Evolutionary conservation across 1,139 yeast genomes (phyloP).

Genomic region (Sugiyamaella novakii): DNA sequence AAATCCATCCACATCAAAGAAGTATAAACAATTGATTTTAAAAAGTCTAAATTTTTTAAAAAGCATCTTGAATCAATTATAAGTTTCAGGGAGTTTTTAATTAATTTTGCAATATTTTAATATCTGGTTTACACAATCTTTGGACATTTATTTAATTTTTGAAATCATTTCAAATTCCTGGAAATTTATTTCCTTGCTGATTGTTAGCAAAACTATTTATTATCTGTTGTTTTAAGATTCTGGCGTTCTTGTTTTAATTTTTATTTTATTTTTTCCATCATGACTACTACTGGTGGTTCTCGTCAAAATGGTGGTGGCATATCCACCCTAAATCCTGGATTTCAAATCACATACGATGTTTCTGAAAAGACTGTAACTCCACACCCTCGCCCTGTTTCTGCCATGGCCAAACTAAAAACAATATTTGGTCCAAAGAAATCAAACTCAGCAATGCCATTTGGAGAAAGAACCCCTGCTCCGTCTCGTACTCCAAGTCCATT

Average conservation of each 20-base stretch:
- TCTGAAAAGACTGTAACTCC: background rate
- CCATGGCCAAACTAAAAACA: constrained; percentile 32
- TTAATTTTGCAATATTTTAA: no score
- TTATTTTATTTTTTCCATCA: constrained; percentile 2
- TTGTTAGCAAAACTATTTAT: constrained; percentile 5
- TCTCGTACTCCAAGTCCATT: constrained; percentile 13
- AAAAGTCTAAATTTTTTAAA: no score
- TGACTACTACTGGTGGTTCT: background rate
- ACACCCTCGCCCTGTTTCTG: constrained; percentile 3
- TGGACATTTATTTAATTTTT: no score
- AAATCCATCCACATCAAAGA: no score
- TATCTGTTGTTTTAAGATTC: background rate
- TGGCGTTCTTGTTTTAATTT: constrained; percentile 8
- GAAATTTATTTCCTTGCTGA: constrained; percentile 3
- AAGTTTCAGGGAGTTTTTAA: no score
- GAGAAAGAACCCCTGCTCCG: constrained; percentile 6
- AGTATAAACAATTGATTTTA: no score
- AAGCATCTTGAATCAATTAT: no score
- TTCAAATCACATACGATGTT: constrained; percentile 1
- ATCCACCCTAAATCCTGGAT: constrained; percentile 7
- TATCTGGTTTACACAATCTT: background rate
- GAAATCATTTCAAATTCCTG: background rate
- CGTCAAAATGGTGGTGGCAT: constrained; percentile 13
- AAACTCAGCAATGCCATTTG: constrained; percentile 10
- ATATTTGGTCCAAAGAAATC: constrained; percentile 28